Percentiles rank a stretch among this genome's conserved stretches.
phyloP scores from a whole-genome alignment of 257 asterid genomes.

The Solanum lycopersicoides region DNA sequence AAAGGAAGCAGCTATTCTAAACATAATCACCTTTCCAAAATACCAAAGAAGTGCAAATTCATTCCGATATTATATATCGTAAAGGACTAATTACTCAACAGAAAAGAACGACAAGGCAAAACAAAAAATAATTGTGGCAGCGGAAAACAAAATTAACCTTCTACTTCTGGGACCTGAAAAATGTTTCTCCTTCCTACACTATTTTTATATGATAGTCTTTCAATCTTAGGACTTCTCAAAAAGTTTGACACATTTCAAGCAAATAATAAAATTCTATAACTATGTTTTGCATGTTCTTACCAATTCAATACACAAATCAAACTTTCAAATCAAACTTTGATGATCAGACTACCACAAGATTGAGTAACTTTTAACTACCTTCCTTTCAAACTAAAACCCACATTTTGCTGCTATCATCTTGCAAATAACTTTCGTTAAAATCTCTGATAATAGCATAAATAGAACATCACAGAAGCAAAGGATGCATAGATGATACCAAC shows the following conservation, averaged over 20 bases:
- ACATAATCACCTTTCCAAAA: not conserved
- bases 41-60: not conserved
- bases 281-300: not conserved
- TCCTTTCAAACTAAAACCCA: not conserved
- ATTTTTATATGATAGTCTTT: not conserved
- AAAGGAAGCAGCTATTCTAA: not conserved
- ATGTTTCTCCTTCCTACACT: not conserved
- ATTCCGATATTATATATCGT: not conserved
- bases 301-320: not conserved
- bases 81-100: not conserved
- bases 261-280: not conserved
- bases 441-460: not conserved
- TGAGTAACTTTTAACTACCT: not conserved
- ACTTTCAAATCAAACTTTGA: not conserved
- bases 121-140: not conserved
- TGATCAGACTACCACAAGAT: not conserved
- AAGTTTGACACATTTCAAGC: not conserved
- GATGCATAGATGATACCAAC: not conserved
- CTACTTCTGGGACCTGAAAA: not conserved
- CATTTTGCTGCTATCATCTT: not conserved
- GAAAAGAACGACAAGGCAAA: not conserved
- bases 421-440: not conserved
- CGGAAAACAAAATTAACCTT: not conserved
- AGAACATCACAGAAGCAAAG: not conserved
- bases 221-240: not conserved